A percentile compares a stretch with the other conserved stretches of the same genome.
Evolutionary conservation across 345 rosid genomes (phyloP).

Genomic region (Rubroshorea leprosula): DNA sequence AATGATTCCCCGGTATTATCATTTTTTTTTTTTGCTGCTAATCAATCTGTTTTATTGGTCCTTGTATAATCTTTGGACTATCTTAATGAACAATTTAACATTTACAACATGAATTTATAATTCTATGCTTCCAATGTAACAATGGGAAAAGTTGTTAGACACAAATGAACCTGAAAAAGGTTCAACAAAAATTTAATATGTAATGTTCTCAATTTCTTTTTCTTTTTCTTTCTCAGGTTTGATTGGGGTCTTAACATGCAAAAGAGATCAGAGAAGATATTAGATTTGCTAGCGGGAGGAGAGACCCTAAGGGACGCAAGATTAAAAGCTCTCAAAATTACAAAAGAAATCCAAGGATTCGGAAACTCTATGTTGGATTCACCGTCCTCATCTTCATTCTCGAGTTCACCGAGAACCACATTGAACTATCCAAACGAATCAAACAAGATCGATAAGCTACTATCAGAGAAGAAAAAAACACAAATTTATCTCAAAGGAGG

Average conservation of each 20-base stretch:
- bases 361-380: constrained; percentile 26
- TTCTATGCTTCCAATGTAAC: no score
- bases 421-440: constrained; percentile 6
- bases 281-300: constrained; percentile 32
- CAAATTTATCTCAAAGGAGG: constrained; percentile 2
- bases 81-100: neutral
- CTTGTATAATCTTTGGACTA: no score
- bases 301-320: constrained; percentile 31
- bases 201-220: neutral
- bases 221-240: constrained; percentile 21
- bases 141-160: no score
- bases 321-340: constrained; percentile 37
- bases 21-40: no score
- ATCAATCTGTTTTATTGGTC: no score
- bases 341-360: constrained; percentile 51
- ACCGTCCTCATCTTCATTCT: constrained; percentile 19
- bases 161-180: no score
- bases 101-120: neutral
- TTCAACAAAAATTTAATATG: no score
- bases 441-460: constrained; percentile 2
- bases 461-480: neutral
- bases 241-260: constrained; percentile 49
- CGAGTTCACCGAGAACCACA: constrained; percentile 19
- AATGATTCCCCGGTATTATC: no score
- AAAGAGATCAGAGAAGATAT: constrained; percentile 29